Percentiles rank a stretch among this genome's conserved stretches.
Evolutionary conservation across 192 early-diverging fungal species (phyloP).

Genomic region (Backusella parvicylindrica): DNA sequence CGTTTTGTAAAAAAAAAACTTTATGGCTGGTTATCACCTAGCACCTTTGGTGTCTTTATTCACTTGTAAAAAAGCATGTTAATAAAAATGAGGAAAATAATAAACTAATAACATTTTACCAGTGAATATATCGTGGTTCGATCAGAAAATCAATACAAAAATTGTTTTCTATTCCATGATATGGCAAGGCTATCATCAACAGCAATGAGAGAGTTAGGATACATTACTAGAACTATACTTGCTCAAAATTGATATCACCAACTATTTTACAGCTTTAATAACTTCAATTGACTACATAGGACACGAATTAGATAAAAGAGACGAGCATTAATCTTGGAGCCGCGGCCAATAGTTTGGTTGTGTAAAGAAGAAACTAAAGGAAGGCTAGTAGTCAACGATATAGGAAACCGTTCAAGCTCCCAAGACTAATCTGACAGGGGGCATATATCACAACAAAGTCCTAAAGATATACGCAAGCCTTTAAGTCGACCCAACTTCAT

Average conservation of each 20-base stretch:
- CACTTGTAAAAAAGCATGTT: too few species aligned
- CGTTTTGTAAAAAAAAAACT: too few species aligned
- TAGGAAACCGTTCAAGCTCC: slow-evolving; percentile 6
- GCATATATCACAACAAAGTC: neutral
- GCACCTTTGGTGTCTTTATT: too few species aligned
- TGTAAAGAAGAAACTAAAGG: slow-evolving; percentile 5
- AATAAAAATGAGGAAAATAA: too few species aligned
- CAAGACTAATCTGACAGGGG: neutral
- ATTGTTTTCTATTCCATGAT: neutral
- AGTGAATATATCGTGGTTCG: too few species aligned
- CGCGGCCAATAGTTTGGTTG: neutral
- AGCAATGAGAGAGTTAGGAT: neutral
- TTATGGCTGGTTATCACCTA: too few species aligned
- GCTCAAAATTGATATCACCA: neutral
- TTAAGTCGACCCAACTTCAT: neutral
- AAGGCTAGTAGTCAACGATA: slow-evolving; percentile 7
- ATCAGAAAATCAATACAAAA: too few species aligned
- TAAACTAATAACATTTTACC: too few species aligned
- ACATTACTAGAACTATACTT: too few species aligned
- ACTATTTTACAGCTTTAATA: neutral
- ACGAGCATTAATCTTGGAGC: neutral
- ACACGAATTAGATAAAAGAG: neutral
- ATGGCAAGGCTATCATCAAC: neutral
- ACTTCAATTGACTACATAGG: neutral
- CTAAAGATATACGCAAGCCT: slow-evolving; percentile 5